Percentiles rank a stretch among this genome's conserved stretches.
These are phyloP conservation scores for Fusarium sp. DNA, from an alignment of 2,329 filamentous ascomycete genomes.

Conservation along the genomic window DNA sequence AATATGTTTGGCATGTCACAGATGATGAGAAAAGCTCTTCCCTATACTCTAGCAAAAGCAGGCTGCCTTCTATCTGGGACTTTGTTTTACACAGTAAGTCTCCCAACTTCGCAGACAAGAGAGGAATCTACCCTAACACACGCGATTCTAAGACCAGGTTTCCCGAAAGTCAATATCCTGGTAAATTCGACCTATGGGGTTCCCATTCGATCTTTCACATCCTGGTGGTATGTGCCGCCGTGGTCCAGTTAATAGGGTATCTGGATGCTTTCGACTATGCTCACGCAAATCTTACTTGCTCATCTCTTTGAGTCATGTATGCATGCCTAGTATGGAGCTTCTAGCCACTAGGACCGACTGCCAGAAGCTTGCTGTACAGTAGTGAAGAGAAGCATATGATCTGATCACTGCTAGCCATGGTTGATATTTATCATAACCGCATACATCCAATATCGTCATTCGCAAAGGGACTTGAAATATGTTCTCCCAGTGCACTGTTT, in stretches of 20 bases:
- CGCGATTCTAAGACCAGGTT: neutral
- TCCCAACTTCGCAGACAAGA: neutral
- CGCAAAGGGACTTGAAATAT: neutral
- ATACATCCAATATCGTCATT: neutral
- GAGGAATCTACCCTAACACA: neutral
- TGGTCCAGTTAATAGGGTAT: neutral
- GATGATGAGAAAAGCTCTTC: neutral
- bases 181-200: neutral
- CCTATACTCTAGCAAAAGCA: neutral
- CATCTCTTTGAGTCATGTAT: neutral
- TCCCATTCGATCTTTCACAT: neutral
- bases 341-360: neutral
- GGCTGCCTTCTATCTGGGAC: neutral
- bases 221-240: neutral
- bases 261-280: neutral
- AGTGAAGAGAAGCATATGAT: neutral
- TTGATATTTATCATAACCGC: neutral
- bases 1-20: neutral
- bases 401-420: neutral
- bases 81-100: neutral
- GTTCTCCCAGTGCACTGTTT: too few relatives aligned
- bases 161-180: neutral
- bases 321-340: neutral
- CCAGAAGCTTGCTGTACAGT: neutral
- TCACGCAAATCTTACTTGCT: neutral